phyloP scores from a whole-genome alignment of 2,329 filamentous ascomycete genomes.

The Sporothrix protearum region DNA sequence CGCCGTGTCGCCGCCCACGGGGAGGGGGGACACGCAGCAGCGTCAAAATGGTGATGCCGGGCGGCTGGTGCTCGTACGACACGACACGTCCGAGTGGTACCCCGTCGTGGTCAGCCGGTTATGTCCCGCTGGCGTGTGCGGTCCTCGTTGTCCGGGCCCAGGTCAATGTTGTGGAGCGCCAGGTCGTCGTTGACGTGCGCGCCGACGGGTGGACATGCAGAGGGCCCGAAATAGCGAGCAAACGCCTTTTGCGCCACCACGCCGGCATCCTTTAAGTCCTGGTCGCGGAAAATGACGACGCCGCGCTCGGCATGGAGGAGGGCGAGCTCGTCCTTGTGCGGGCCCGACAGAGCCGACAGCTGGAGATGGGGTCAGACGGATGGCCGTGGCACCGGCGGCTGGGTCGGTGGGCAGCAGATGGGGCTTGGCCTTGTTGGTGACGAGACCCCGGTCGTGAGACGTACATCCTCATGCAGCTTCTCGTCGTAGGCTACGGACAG shows the following conservation, averaged over 20 bases:
- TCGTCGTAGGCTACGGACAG: conserved; percentile 30
- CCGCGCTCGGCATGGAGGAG: conserved; percentile 42
- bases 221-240: conserved; percentile 39
- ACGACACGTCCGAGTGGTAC: conserved; percentile 44
- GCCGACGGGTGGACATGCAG: conserved; percentile 43
- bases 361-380: conserved; percentile 38
- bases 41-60: conserved; percentile 42
- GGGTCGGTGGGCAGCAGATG: conserved; percentile 31
- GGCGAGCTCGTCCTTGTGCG: conserved; percentile 43
- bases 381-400: conserved; percentile 28
- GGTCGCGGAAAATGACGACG: conserved; percentile 39
- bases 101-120: conserved; percentile 39
- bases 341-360: conserved; percentile 38
- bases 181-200: conserved; percentile 43
- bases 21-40: conserved; percentile 34
- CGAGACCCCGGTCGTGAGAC: conserved; percentile 34
- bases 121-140: conserved; percentile 36
- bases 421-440: conserved; percentile 34
- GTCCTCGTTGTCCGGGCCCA: conserved; percentile 45
- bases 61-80: conserved; percentile 43
- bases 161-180: conserved; percentile 47
- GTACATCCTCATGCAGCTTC: conserved; percentile 30
- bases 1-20: conserved; percentile 40
- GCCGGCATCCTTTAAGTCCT: conserved; percentile 40
- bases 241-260: conserved; percentile 40